phyloP scores from a whole-genome alignment of 352 stramenopile species.

The Pythium coloratum region DNA sequence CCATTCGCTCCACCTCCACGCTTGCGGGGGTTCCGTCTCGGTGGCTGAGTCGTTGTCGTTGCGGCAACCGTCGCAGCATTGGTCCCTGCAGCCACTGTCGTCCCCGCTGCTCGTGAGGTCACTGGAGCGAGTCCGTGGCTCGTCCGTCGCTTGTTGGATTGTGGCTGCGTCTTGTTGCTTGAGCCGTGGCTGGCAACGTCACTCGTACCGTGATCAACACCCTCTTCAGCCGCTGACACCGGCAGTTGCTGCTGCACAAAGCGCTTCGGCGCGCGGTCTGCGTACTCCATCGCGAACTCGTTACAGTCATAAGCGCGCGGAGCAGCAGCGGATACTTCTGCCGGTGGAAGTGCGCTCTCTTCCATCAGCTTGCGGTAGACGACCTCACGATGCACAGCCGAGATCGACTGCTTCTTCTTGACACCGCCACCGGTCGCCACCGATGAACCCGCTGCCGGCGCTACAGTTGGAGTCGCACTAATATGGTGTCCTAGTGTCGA shows the following conservation, averaged over 20 bases:
- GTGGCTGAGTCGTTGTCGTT: constrained; percentile 17
- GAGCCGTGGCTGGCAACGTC: not conserved
- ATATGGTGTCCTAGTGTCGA: not conserved
- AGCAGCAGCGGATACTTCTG: not conserved
- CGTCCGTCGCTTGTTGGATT: not conserved
- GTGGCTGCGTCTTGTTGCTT: not conserved
- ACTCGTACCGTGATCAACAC: not conserved
- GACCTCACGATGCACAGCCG: constrained; percentile 10
- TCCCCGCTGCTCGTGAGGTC: not conserved
- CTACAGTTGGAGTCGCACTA: not conserved
- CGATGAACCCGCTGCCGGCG: not conserved
- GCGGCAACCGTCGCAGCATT: not conserved
- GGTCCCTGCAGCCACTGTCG: constrained; percentile 1
- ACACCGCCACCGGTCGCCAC: not conserved
- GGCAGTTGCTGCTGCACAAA: constrained; percentile 15
- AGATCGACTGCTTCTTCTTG: constrained; percentile 27
- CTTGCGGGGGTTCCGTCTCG: constrained; percentile 54
- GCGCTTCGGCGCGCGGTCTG: constrained; percentile 38
- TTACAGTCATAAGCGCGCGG: constrained; percentile 38
- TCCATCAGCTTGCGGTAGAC: constrained; percentile 43
- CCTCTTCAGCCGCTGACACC: not conserved
- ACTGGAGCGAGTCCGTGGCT: not conserved
- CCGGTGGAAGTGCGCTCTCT: constrained; percentile 31
- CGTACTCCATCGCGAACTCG: constrained; percentile 68
- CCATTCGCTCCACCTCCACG: constrained; percentile 18